Percentiles rank a stretch among this genome's conserved stretches.
Conservation (phyloP, 768 basidiomycete genomes). For the Glaciozyma antarctica region DNA sequence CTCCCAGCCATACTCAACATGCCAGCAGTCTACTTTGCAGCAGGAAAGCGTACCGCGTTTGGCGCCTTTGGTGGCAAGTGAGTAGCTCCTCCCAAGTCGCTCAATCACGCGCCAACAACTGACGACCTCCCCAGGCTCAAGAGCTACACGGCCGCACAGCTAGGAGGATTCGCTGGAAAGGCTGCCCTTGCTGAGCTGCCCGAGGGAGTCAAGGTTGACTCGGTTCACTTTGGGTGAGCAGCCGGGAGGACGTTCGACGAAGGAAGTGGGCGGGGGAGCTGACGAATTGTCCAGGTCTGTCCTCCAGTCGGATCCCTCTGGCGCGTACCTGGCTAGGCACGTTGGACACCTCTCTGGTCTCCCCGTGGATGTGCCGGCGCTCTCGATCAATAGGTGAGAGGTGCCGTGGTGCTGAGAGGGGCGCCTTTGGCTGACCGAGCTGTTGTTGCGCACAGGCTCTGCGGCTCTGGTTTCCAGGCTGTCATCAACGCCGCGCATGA, state of each 20-base stretch:
- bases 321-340: constrained; percentile 41
- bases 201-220: constrained; percentile 39
- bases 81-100: too few relatives aligned
- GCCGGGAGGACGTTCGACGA: not conserved
- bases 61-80: constrained; percentile 40
- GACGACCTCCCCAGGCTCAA: constrained; percentile 22
- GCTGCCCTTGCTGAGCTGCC: constrained; percentile 42
- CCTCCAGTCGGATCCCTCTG: constrained; percentile 40
- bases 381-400: constrained; percentile 40
- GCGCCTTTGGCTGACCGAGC: not conserved
- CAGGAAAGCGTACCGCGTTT: constrained; percentile 40
- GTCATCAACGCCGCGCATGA: constrained; percentile 41
- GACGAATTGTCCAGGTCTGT: constrained; percentile 35
- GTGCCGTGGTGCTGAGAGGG: not conserved
- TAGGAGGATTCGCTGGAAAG: constrained; percentile 41
- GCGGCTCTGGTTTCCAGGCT: constrained; percentile 40
- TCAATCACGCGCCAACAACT: too few relatives aligned
- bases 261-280: not conserved
- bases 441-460: constrained; percentile 33
- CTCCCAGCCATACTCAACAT: not conserved
- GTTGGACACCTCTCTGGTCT: constrained; percentile 42
- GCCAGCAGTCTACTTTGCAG: constrained; percentile 23
- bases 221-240: constrained; percentile 42
- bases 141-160: constrained; percentile 28
- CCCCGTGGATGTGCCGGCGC: constrained; percentile 39